phyloP scores from a whole-genome alignment of 257 asterid species.

The Solanum dulcamara region DNA sequence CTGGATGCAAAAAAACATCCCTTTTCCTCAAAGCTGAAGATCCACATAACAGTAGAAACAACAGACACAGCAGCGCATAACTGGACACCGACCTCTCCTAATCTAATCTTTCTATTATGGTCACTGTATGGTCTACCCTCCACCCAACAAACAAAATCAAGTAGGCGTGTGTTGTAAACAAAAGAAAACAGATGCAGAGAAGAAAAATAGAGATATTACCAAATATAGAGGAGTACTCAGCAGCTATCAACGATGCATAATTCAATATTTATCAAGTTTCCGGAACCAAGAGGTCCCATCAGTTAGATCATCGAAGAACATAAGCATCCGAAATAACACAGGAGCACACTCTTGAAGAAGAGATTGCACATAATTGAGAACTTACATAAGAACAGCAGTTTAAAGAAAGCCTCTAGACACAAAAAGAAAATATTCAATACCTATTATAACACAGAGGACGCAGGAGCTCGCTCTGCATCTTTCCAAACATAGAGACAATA shows the following conservation, averaged over 20 bases:
- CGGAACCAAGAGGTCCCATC: not conserved
- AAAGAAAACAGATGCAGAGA: not conserved
- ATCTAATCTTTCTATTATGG: not conserved
- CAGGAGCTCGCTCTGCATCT: not conserved
- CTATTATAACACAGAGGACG: not conserved
- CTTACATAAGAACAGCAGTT: not conserved
- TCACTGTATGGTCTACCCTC: not conserved
- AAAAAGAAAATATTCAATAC: not conserved
- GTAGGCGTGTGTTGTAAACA: not conserved
- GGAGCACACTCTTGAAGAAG: not conserved
- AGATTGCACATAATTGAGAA: not conserved
- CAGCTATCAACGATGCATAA: not conserved
- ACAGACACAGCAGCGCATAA: not conserved
- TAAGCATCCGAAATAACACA: not conserved
- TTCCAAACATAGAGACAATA: not conserved
- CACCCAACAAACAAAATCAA: not conserved
- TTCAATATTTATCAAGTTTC: not conserved
- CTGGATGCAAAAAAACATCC: not conserved
- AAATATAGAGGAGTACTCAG: not conserved
- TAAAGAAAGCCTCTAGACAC: not conserved
- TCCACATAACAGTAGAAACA: not conserved
- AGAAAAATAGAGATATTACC: not conserved
- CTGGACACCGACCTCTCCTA: not conserved
- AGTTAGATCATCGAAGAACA: not conserved
- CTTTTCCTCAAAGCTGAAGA: conserved; percentile 1